These are phyloP conservation scores for Pseudogymnoascus pannorum DNA, from an alignment of 2,329 filamentous ascomycete species.

Conservation along the genomic window DNA sequence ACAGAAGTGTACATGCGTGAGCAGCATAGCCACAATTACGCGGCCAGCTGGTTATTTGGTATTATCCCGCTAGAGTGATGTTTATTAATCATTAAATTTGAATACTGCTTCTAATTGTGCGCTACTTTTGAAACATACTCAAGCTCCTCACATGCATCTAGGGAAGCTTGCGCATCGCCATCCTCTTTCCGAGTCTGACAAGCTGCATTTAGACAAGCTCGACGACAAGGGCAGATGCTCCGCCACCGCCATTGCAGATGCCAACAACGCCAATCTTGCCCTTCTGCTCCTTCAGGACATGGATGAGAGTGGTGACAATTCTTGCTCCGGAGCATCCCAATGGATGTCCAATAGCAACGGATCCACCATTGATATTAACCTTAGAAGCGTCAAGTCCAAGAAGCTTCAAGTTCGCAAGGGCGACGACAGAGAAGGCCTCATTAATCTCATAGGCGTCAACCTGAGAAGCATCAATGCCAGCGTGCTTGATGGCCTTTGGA, in stretches of 20 bases:
- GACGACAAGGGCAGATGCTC: conserved; percentile 87
- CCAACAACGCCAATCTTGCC: conserved; percentile 89
- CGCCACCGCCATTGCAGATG: conserved; percentile 97
- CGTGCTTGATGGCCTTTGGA: conserved; percentile 95
- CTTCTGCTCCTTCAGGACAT: conserved; percentile 83
- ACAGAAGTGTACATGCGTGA: background rate
- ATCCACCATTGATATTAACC: conserved; percentile 92
- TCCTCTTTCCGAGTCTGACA: background rate
- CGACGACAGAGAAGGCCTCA: conserved; percentile 96
- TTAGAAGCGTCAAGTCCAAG: conserved; percentile 72
- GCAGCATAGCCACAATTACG: conserved; percentile 7
- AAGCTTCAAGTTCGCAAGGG: conserved; percentile 92
- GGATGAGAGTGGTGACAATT: conserved; percentile 83
- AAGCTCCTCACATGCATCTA: background rate
- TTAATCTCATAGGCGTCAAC: conserved; percentile 98
- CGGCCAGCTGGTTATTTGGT: background rate
- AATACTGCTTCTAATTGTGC: conserved; percentile 8
- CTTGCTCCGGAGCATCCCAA: conserved; percentile 89
- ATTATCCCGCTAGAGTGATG: background rate
- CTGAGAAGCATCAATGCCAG: conserved; percentile 66
- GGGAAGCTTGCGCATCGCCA: conserved; percentile 4
- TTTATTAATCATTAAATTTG: conserved; percentile 9
- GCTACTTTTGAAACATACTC: conserved; percentile 8
- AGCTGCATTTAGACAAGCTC: conserved; percentile 41
- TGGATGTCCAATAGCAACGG: conserved; percentile 92